These are phyloP conservation scores for Cutaneotrichosporon cutaneum DNA, from an alignment of 1,284 basidiomycete species.

Conservation along the genomic window DNA sequence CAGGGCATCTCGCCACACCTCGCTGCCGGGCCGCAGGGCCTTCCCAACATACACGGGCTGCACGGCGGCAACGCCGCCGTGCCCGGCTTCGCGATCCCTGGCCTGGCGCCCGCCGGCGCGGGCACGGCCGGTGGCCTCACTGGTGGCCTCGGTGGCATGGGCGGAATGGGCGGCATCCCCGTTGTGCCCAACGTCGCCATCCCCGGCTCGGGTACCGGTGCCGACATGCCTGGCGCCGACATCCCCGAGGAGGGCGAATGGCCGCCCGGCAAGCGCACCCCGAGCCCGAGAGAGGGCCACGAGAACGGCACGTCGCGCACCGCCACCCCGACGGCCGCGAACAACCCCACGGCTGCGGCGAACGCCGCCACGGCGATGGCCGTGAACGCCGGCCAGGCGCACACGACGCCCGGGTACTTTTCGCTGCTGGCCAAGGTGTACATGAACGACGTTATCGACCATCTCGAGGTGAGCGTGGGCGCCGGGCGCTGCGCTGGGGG, in stretches of 20 bases:
- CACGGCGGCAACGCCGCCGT: slow-evolving; percentile 6
- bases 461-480: slow-evolving; percentile 39
- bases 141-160: background rate
- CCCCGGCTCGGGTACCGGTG: background rate
- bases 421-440: slow-evolving; percentile 46
- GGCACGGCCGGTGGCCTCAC: background rate
- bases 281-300: background rate
- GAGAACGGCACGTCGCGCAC: background rate
- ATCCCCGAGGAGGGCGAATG: background rate
- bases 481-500: too few relatives aligned
- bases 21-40: slow-evolving; percentile 2
- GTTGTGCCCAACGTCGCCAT: background rate
- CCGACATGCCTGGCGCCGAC: background rate
- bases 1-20: slow-evolving; percentile 8
- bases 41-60: slow-evolving; percentile 8
- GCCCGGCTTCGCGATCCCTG: slow-evolving; percentile 2
- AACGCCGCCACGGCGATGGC: slow-evolving; percentile 7
- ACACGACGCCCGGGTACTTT: slow-evolving; percentile 24
- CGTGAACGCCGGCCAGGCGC: background rate
- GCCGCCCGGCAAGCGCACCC: background rate
- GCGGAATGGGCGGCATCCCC: background rate
- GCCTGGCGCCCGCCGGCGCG: background rate
- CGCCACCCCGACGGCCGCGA: background rate
- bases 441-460: slow-evolving; percentile 50
- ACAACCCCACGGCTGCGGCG: background rate